These are phyloP conservation scores for Sechiopsis laciniata DNA, from an alignment of 306 rosid genomes.

Conservation along the genomic window DNA sequence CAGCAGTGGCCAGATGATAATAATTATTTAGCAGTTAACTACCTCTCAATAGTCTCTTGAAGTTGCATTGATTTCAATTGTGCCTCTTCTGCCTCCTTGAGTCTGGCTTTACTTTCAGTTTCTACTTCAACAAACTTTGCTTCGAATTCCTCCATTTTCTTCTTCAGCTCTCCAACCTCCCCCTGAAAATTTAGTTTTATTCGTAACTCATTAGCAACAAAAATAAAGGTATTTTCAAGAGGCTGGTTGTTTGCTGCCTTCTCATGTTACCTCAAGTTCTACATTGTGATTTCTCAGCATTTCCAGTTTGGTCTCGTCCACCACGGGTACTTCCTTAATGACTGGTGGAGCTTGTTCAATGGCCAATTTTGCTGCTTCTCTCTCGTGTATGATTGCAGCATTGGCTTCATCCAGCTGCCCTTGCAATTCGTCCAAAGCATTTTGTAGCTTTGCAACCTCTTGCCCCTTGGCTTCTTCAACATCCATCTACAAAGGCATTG, in stretches of 20 bases:
- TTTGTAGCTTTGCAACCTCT: constrained; percentile 62
- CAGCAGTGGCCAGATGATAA: constrained; percentile 17
- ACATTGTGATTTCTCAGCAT: constrained; percentile 53
- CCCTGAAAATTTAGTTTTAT: constrained; percentile 35
- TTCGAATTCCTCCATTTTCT: constrained; percentile 54
- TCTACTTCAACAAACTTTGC: constrained; percentile 39
- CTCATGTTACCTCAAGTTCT: constrained; percentile 52
- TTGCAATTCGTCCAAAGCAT: constrained; percentile 58
- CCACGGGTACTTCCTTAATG: constrained; percentile 75
- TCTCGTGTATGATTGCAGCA: constrained; percentile 55
- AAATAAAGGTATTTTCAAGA: constrained; percentile 9
- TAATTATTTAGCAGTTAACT: constrained; percentile 21
- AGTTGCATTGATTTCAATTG: constrained; percentile 54
- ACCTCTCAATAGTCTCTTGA: constrained; percentile 79
- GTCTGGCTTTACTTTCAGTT: constrained; percentile 45
- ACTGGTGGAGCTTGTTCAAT: constrained; percentile 83
- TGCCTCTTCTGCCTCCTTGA: constrained; percentile 71
- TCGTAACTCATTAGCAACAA: not conserved
- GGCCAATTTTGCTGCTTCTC: constrained; percentile 78
- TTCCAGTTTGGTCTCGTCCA: constrained; percentile 67
- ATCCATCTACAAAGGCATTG: constrained; percentile 45
- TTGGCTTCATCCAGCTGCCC: constrained; percentile 61
- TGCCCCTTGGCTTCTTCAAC: constrained; percentile 81
- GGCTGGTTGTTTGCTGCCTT: constrained; percentile 3
- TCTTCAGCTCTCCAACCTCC: constrained; percentile 53